Evolutionary conservation across 108 stramenopile genomes (phyloP), one percentile per base, ranked within the genome.

Genomic region (Pseudonitzschia pungens): DNA sequence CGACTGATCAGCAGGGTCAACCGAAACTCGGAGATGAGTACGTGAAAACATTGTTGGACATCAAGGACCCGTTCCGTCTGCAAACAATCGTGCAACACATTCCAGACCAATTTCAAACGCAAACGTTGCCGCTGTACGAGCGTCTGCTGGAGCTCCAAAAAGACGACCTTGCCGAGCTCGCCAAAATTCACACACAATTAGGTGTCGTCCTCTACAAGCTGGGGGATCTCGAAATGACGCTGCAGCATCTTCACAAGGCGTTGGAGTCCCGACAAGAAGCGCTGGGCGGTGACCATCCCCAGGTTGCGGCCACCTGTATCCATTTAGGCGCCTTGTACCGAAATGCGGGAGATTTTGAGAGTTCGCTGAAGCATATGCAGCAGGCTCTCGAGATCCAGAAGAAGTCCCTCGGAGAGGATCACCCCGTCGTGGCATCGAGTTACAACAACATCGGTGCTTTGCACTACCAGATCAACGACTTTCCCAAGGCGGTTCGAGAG

Each of bases 381-480:
- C 33, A 41, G 6, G 75, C 75, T 11, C 9, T 76, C 21, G 36
- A 67, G 6, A 67, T 79, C 18, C 74, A 78, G 45, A 59, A 64
- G 31, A 33, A 67, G 29, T 16, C 60, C 7, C 16, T 78, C 6
- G 70, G 77, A 41, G 45, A 66, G 14, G 40, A 63, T 24, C 68
- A 83, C 41, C 54, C 74, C 24, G 29, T 52, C 40, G 77, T 76
- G n/a, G 82, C 82, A 40, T 42, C 65, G 12, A 51, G 45, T 7
- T 57, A 69, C 40, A 74, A 79, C 65, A 78, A 75, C 56, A 67
- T 83, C 50, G 82, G 77, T 5, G 60, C 70, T 8, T 68, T 79
- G 24, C 65, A 60, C 18, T 66, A 63, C 29, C 59, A 71, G 21
- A 62, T 27, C n/a, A 74, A 77, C 20, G 44, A 79, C 11, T 75